Evolutionary conservation across 2,329 filamentous ascomycete genomes (phyloP).

Genomic region (Aspergillus ochraceus): DNA sequence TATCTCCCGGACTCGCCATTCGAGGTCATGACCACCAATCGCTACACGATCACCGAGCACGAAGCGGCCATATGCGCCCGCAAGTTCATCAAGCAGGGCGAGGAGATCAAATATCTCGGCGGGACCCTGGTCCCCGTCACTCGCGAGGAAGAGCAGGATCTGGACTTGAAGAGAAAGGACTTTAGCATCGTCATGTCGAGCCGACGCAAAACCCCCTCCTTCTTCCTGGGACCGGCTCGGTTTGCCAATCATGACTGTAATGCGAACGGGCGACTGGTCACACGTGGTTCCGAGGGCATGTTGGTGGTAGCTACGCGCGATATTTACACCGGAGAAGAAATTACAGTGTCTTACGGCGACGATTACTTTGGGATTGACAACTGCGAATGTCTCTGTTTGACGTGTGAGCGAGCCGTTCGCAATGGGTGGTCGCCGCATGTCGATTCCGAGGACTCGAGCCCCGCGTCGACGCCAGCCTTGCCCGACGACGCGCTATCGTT

Average conservation of each 20-base stretch:
- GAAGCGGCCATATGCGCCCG: constrained; percentile 87
- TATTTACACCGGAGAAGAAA: constrained; percentile 87
- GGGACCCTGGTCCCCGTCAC: constrained; percentile 93
- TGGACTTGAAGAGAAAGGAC: constrained; percentile 81
- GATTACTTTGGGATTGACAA: constrained; percentile 96
- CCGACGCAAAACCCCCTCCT: constrained; percentile 81
- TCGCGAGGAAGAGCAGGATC: constrained; percentile 80
- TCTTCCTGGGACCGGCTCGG: constrained; percentile 92
- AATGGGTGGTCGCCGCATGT: constrained; percentile 76
- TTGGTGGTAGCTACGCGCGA: constrained; percentile 81
- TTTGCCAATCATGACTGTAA: constrained; percentile 98
- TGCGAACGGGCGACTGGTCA: constrained; percentile 85
- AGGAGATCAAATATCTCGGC: constrained; percentile 84
- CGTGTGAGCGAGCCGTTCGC: constrained; percentile 71
- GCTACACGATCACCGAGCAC: constrained; percentile 87
- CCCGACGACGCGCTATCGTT: constrained; percentile 23
- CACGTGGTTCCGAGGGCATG: constrained; percentile 80
- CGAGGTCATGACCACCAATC: constrained; percentile 89
- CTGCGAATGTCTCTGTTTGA: constrained; percentile 88
- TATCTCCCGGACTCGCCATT: constrained; percentile 93
- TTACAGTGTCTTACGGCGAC: constrained; percentile 93
- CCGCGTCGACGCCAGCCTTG: constrained; percentile 34
- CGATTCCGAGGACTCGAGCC: constrained; percentile 38
- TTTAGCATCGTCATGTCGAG: constrained; percentile 97
- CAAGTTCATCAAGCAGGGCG: constrained; percentile 73